These are phyloP conservation scores for Pezicula carpinea DNA, from an alignment of 2,329 filamentous ascomycete species.

Conservation along the genomic window DNA sequence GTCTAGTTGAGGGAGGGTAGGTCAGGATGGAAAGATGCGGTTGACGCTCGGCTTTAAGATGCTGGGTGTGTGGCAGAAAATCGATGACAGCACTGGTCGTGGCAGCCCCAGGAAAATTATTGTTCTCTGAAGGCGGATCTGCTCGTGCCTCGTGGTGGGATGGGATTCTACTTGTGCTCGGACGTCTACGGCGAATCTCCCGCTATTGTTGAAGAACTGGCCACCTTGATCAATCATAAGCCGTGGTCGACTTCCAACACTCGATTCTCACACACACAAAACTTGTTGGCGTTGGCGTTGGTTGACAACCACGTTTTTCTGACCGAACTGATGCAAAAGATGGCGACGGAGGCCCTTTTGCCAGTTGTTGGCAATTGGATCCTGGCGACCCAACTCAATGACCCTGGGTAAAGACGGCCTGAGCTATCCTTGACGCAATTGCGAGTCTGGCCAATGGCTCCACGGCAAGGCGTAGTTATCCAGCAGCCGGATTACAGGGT, in stretches of 20 bases:
- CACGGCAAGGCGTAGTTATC: conserved; percentile 9
- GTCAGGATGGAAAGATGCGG: background rate
- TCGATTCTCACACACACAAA: background rate
- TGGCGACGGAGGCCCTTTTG: too few relatives aligned
- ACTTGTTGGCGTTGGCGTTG: background rate
- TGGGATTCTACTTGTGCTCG: conserved; percentile 2
- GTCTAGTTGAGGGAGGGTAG: background rate
- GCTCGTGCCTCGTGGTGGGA: conserved; percentile 3
- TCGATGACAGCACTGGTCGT: conserved; percentile 1
- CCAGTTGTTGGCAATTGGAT: background rate
- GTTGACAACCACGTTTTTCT: background rate
- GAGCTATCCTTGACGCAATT: conserved; percentile 1
- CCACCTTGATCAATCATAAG: conserved; percentile 1
- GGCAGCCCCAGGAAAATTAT: background rate
- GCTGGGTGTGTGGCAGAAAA: background rate
- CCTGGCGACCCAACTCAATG: background rate
- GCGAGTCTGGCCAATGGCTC: conserved; percentile 11
- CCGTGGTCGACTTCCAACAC: background rate
- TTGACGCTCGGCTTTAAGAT: conserved; percentile 1
- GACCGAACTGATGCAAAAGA: background rate
- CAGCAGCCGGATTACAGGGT: conserved; percentile 15
- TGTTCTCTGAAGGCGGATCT: background rate
- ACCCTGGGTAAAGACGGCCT: background rate
- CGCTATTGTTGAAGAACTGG: background rate
- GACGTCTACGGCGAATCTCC: conserved; percentile 1